These are phyloP conservation scores for Pseudoturritis turrita DNA, from an alignment of 345 rosid genomes.

Conservation along the genomic window DNA sequence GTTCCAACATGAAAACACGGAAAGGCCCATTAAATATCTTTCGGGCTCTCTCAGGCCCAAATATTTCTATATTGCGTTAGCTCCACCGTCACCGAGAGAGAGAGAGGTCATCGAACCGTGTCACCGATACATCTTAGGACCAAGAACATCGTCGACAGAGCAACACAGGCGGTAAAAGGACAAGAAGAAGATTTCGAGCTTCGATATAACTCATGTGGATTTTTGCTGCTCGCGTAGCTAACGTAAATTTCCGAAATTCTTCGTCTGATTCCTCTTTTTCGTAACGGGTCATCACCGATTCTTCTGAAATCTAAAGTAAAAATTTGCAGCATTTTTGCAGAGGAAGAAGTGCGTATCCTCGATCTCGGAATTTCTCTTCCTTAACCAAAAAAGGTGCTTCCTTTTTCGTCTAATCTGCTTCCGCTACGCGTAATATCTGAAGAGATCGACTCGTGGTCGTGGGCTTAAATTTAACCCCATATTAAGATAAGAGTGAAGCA, in stretches of 20 bases:
- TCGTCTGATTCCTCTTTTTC: too few relatives aligned
- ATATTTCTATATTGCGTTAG: not conserved
- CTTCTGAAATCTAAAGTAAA: not conserved
- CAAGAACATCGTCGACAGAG: not conserved
- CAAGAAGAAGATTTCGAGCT: not conserved
- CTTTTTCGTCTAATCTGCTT: not conserved
- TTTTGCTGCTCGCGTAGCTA: conserved; percentile 19
- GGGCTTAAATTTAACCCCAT: not conserved
- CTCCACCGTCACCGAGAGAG: not conserved
- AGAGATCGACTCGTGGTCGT: conserved; percentile 4
- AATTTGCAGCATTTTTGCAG: conserved; percentile 34
- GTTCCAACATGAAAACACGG: not conserved
- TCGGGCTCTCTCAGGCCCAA: not conserved
- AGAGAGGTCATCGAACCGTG: not conserved
- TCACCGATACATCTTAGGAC: not conserved
- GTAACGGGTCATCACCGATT: conserved; percentile 3
- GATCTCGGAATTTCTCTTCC: conserved; percentile 35
- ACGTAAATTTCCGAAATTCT: too few relatives aligned
- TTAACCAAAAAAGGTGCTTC: conserved; percentile 35
- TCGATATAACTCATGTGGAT: conserved; percentile 18
- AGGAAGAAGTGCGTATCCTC: conserved; percentile 28
- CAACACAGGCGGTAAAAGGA: not conserved
- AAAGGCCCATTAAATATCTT: not conserved
- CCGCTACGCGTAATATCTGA: not conserved
- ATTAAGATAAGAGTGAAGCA: not conserved